A percentile compares a stretch with the other conserved stretches of the same genome.
phyloP scores from a whole-genome alignment of 1,284 basidiomycete species.

The Naganishia cerealis region DNA sequence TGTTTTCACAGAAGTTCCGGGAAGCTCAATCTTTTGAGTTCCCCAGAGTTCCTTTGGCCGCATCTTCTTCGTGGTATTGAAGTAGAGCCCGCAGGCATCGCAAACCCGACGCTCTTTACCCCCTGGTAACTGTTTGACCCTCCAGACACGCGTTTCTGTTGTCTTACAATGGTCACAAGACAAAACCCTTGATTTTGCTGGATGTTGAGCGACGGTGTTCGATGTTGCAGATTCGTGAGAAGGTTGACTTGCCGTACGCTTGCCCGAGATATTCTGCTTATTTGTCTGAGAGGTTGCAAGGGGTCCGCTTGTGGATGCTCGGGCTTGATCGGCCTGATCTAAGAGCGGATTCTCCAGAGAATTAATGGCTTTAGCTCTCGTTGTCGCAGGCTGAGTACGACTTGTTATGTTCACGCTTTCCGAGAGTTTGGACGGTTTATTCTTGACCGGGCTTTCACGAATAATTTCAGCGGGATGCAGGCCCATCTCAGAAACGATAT shows the following conservation, averaged over 20 bases:
- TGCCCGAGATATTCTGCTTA: neutral
- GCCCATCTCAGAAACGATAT: slow-evolving; percentile 33
- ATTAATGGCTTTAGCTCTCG: slow-evolving; percentile 22
- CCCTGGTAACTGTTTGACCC: slow-evolving; percentile 33
- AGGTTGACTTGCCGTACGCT: neutral
- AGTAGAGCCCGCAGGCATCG: slow-evolving; percentile 36
- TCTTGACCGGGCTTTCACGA: slow-evolving; percentile 23
- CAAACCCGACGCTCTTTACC: slow-evolving; percentile 36
- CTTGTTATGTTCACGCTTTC: slow-evolving; percentile 4
- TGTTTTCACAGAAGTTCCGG: slow-evolving; percentile 14
- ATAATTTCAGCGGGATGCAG: slow-evolving; percentile 16
- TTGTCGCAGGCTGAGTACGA: neutral
- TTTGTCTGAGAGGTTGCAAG: neutral
- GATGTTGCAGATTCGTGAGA: neutral
- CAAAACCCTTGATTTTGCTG: slow-evolving; percentile 1
- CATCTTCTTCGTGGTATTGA: slow-evolving; percentile 36
- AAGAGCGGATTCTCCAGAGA: slow-evolving; percentile 16
- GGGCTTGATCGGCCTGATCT: slow-evolving; percentile 20
- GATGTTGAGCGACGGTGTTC: neutral
- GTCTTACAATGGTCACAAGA: slow-evolving; percentile 36
- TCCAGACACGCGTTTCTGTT: slow-evolving; percentile 32
- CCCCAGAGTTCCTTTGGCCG: slow-evolving; percentile 35
- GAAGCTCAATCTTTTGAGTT: slow-evolving; percentile 24
- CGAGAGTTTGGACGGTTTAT: slow-evolving; percentile 7
- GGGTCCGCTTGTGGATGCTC: neutral